Conservation (phyloP, 2,329 filamentous ascomycete genomes). For the Colletotrichum noveboracense region DNA sequence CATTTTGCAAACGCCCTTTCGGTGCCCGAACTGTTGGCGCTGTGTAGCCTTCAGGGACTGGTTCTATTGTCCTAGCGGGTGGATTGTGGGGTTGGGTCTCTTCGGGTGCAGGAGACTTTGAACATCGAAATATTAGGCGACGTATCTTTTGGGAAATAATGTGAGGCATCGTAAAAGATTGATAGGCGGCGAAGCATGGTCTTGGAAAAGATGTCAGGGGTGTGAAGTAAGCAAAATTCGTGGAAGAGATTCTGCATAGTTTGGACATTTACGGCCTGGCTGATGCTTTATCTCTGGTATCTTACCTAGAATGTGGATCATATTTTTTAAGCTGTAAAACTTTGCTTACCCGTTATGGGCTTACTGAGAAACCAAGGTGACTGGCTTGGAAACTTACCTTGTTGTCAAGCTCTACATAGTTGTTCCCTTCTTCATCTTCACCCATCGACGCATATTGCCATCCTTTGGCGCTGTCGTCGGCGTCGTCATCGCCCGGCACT, state of each 20-base stretch:
- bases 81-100: neutral
- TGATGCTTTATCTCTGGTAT: neutral
- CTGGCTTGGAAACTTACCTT: neutral
- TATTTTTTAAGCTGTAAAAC: neutral
- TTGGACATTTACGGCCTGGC: neutral
- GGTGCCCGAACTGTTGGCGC: neutral
- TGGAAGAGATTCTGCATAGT: neutral
- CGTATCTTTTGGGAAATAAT: neutral
- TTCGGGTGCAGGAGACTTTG: neutral
- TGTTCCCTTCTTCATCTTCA: neutral
- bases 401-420: neutral
- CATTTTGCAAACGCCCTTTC: neutral
- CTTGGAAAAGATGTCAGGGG: fast-evolving
- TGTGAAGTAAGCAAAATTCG: neutral
- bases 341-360: neutral
- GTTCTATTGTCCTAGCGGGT: neutral
- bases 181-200: neutral
- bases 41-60: neutral
- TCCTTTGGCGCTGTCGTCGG: no score
- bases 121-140: neutral
- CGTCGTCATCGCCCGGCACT: no score
- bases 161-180: neutral
- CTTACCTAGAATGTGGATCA: neutral
- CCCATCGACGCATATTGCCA: neutral
- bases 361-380: neutral